Base-by-base conservation (phyloP, 805 yeast species). In the Candida wancherniae region DNA sequence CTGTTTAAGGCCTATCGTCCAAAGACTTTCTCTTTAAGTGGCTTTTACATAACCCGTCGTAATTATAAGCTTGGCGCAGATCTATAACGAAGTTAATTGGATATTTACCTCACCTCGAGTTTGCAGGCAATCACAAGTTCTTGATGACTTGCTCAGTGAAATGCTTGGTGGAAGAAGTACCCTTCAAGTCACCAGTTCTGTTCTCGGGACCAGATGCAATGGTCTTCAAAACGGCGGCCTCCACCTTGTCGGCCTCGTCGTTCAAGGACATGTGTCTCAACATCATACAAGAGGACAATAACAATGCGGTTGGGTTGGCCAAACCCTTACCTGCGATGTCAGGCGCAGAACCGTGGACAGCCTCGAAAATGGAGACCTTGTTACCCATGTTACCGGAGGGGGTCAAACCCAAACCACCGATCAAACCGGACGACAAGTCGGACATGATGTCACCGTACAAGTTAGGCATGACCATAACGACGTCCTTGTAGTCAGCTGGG, bases 301-400 rank as follows among this genome's bases (percentile, higher is more conserved):
- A 73, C 58, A 92, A 69, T 36, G 98, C 98, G 40, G 98, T 92
- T 70, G 98, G 98, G 79, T 92, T 92, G 45, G 98, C 98, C 61
- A 85, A 77, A 60, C 95, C 94, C 75, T 92, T 86, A 58, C 98
- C 98, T 42, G 97, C 97, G 57, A 92, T 92, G 64, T 92, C 98
- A 51, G 98, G 98, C 44, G 98, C 98, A 37, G 97, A 88, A 63
- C 98, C 98, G 66, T 92, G 98, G 57, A 92, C 98, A 45, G 98
- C 98, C 77, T 92, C 98, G 63, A 92, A 92, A 61, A 92, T 90
- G 35, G 97, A 86, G 44, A 90, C 95, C 62, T 84, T 81, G 74
- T 86, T 85, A 73, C 98, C 98, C 88, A 92, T 92, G 79, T 92
- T 92, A 63, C 96, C 98, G 39, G 96, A 86, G 48, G 98, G 98